Percentiles rank a stretch among this genome's conserved stretches.
Conservation (phyloP, 73 alveolate species). For the Breviolum minutum region DNA sequence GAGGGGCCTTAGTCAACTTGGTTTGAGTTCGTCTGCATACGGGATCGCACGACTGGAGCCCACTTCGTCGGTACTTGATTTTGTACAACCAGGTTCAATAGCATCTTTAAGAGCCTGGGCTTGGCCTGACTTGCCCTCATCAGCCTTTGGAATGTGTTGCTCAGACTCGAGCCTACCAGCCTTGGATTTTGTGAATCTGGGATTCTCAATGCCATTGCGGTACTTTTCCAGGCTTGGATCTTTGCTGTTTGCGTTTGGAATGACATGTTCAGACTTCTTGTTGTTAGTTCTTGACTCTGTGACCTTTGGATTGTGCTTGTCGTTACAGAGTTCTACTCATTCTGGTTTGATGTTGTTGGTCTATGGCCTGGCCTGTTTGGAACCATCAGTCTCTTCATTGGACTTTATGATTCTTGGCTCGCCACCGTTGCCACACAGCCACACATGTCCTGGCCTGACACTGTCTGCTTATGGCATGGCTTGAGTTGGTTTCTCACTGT, state of each 20-base stretch:
- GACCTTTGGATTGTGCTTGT: background rate
- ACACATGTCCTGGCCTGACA: background rate
- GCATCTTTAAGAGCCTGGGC: background rate
- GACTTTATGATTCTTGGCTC: slow-evolving; percentile 3
- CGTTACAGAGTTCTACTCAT: background rate
- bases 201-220: background rate
- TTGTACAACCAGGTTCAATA: background rate
- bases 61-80: slow-evolving; percentile 1
- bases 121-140: background rate
- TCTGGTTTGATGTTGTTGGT: background rate
- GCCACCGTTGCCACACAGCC: background rate
- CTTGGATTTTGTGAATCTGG: slow-evolving; percentile 22
- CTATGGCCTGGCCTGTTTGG: slow-evolving; percentile 32
- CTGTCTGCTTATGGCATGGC: slow-evolving; percentile 55
- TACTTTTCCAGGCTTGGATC: background rate
- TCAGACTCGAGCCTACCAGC: background rate
- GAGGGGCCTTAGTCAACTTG: background rate
- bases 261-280: slow-evolving; percentile 8
- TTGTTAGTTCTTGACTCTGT: slow-evolving; percentile 8
- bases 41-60: slow-evolving; percentile 14
- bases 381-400: background rate
- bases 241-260: slow-evolving; percentile 23
- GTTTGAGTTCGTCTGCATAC: background rate
- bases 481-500: background rate
- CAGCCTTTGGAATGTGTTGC: slow-evolving; percentile 31